These are phyloP conservation scores for Obba rivulosa DNA, from an alignment of 768 basidiomycete species.

Conservation along the genomic window DNA sequence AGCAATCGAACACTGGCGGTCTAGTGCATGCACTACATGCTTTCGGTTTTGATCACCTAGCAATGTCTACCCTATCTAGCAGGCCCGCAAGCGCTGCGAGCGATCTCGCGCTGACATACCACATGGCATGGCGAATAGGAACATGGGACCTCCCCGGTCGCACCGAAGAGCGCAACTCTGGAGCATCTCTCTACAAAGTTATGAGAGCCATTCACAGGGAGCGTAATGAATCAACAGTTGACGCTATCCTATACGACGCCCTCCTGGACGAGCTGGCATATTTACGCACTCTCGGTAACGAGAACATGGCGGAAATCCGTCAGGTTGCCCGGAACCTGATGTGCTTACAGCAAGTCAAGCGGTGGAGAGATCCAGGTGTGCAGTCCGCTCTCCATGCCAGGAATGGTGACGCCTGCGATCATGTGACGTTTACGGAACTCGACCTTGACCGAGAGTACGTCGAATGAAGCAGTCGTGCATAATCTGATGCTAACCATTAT, in stretches of 20 bases:
- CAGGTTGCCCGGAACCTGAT: constrained; percentile 66
- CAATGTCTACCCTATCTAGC: constrained; percentile 50
- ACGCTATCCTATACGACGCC: constrained; percentile 42
- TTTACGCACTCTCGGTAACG: constrained; percentile 63
- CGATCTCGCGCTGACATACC: constrained; percentile 56
- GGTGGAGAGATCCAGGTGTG: constrained; percentile 44
- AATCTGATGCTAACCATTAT: neutral
- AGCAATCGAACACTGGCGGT: constrained; percentile 47
- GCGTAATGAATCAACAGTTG: constrained; percentile 47
- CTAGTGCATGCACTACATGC: constrained; percentile 78
- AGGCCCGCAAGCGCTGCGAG: constrained; percentile 10
- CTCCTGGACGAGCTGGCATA: constrained; percentile 58
- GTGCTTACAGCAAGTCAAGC: constrained; percentile 71
- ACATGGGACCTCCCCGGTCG: constrained; percentile 90
- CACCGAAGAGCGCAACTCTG: constrained; percentile 36
- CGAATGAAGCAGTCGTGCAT: neutral
- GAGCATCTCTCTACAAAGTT: constrained; percentile 67
- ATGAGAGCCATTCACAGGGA: constrained; percentile 81
- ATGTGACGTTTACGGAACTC: constrained; percentile 42
- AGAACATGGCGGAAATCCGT: constrained; percentile 75
- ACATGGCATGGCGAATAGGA: constrained; percentile 90
- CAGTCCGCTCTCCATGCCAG: constrained; percentile 31
- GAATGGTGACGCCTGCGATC: constrained; percentile 28
- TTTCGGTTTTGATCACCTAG: constrained; percentile 89
- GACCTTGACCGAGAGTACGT: constrained; percentile 64